A percentile compares a stretch with the other conserved stretches of the same genome.
phyloP scores from a whole-genome alignment of 305 asterid species.

The Nicotiana rustica region DNA sequence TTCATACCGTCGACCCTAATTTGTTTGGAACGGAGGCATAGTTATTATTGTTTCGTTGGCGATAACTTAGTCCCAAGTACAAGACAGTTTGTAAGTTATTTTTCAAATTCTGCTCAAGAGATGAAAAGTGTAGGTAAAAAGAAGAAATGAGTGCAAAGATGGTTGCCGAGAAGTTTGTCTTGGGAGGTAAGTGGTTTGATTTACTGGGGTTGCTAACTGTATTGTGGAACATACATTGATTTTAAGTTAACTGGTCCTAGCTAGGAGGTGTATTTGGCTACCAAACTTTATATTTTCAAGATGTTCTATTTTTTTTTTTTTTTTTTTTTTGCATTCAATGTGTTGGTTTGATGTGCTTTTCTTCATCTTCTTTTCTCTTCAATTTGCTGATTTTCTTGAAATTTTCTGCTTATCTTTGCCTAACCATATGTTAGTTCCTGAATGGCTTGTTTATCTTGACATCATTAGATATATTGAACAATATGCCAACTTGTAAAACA shows the following conservation, averaged over 20 bases:
- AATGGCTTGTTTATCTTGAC: not conserved
- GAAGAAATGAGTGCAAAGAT: not conserved
- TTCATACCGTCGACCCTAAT: too few relatives aligned
- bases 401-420: not conserved
- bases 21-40: too few relatives aligned
- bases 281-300: not conserved
- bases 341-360: not conserved
- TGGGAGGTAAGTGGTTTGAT: not conserved
- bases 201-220: constrained; percentile 28
- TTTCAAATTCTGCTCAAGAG: not conserved
- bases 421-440: not conserved
- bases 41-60: too few relatives aligned
- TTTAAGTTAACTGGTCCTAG: constrained; percentile 30
- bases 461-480: not conserved
- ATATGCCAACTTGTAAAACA: too few relatives aligned
- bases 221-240: constrained; percentile 17
- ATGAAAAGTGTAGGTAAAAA: not conserved
- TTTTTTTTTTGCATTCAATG: not conserved
- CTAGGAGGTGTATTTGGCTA: not conserved
- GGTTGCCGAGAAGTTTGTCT: not conserved
- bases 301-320: not conserved
- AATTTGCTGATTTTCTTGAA: not conserved
- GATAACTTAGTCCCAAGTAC: not conserved
- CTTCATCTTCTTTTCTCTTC: not conserved
- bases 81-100: constrained; percentile 21